Evolutionary conservation across 257 asterid genomes (phyloP), one percentile per base, ranked within the genome.

Genomic region (Plectranthus barbatus): DNA sequence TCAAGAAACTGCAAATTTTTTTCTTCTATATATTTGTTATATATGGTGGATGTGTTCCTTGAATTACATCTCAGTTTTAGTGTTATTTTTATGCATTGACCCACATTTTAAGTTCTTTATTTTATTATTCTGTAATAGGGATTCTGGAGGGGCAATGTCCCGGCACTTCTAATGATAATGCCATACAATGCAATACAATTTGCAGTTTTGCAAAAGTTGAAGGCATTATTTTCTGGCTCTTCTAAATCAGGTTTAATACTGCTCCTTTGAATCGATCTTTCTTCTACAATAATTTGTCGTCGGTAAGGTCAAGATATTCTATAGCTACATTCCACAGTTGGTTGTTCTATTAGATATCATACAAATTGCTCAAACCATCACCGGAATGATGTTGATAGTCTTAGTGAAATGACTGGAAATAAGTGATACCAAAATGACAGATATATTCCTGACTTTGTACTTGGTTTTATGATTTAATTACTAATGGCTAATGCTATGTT

Each of bases 121-220:
- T 60, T 26, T 17, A 26, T 56, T 0, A 31, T 63, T 69, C 56
- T 7, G 20, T 34, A 3, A 59, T 75, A 91, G 98, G 96, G 96
- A 0, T 91, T 88, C 76, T 91, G 98, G 98, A 82, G 98, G 74
- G 97, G 98, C 42, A 91, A 91, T 21, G 95, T 88, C 20, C 98
- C 96, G 0, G 98, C 96, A 56, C 78, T 91, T 68, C 88, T 91
- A 62, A 91, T 91, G 98, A 91, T 84, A 59, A 84, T 88, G 96
- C 96, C 96, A 17, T 91, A 91, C 60, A 88, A 95, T 20, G 90
- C 98, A 24, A 91, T 91, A 75, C 98, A 91, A 56, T 91, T 91
- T 72, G 67, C 87, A 13, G 96, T 86, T 44, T 39, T 88, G 76
- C 95, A 88, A 68, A 78, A 78, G 74, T 74, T 91, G 56, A 91